A percentile compares a stretch with the other conserved stretches of the same genome.
phyloP scores from a whole-genome alignment of 345 rosid genomes.

The Rhizophora apiculata region DNA sequence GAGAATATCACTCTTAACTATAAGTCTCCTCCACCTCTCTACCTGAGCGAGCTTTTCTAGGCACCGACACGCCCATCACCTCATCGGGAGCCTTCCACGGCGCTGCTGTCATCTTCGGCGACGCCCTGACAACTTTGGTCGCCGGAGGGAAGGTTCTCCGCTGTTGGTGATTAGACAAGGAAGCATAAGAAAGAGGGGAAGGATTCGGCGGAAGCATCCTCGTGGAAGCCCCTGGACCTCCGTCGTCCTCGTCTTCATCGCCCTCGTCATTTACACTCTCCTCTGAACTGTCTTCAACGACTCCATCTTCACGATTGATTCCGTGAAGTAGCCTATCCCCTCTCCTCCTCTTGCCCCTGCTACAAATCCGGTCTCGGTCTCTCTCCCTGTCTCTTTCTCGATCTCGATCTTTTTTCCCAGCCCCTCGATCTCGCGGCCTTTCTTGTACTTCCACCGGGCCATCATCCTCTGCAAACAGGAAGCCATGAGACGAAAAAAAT shows the following conservation, averaged over 20 bases:
- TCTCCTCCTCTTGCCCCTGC: slow-evolving; percentile 73
- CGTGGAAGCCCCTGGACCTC: slow-evolving; percentile 38
- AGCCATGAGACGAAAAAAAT: background rate
- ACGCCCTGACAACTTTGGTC: slow-evolving; percentile 51
- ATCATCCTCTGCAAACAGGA: slow-evolving; percentile 62
- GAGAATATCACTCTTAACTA: too few species aligned
- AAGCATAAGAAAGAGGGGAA: slow-evolving; percentile 44
- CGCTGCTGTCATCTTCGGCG: slow-evolving; percentile 36
- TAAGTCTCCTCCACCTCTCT: slow-evolving; percentile 65
- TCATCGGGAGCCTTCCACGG: slow-evolving; percentile 85
- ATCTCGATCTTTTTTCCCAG: slow-evolving; percentile 65
- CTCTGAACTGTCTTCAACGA: slow-evolving; percentile 67
- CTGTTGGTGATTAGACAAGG: slow-evolving; percentile 45
- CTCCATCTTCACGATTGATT: slow-evolving; percentile 63
- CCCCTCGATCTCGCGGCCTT: slow-evolving; percentile 75
- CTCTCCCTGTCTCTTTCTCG: slow-evolving; percentile 69
- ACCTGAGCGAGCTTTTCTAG: slow-evolving; percentile 99
- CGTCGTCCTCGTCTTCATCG: slow-evolving; percentile 62
- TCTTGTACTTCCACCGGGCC: slow-evolving; percentile 70
- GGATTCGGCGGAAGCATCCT: slow-evolving; percentile 71
- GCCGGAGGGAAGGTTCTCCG: slow-evolving; percentile 67
- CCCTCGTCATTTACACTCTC: slow-evolving; percentile 93
- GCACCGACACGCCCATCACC: slow-evolving; percentile 97
- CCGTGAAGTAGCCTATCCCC: slow-evolving; percentile 74
- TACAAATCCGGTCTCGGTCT: slow-evolving; percentile 72